These are phyloP conservation scores for Emergomyces pasteurianus DNA, from an alignment of 2,329 filamentous ascomycete genomes.

Conservation along the genomic window DNA sequence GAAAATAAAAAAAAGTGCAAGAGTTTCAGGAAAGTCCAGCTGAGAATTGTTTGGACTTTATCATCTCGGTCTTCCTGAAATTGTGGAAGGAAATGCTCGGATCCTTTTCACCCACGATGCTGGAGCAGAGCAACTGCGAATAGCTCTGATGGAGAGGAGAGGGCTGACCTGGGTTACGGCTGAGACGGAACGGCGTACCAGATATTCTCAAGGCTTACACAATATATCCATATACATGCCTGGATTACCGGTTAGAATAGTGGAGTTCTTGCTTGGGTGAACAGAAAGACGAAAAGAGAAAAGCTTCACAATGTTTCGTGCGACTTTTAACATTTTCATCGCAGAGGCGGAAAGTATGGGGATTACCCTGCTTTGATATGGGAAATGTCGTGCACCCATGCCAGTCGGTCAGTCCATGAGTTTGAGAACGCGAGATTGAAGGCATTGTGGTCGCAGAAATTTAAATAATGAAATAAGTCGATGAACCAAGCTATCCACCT, in stretches of 20 bases:
- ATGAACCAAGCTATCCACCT: too few relatives aligned
- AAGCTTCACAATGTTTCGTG: not conserved
- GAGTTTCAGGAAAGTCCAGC: constrained; percentile 54
- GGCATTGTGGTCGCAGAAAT: too few relatives aligned
- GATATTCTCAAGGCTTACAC: not conserved
- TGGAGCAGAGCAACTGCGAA: constrained; percentile 56
- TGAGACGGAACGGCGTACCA: constrained; percentile 48
- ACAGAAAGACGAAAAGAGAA: constrained; percentile 26
- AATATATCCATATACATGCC: constrained; percentile 29
- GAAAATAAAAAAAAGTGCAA: constrained; percentile 62
- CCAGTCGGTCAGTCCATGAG: too few relatives aligned
- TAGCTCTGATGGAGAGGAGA: constrained; percentile 58
- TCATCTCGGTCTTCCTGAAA: constrained; percentile 23
- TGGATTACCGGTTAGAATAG: constrained; percentile 45
- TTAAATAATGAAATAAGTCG: too few relatives aligned
- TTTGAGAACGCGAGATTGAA: too few relatives aligned
- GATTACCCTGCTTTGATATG: too few relatives aligned
- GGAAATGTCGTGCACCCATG: too few relatives aligned
- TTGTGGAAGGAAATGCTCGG: constrained; percentile 28
- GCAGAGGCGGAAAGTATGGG: too few relatives aligned
- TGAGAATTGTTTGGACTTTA: constrained; percentile 58
- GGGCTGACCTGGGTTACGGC: constrained; percentile 61
- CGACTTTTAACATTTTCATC: not conserved
- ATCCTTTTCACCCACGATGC: constrained; percentile 31
- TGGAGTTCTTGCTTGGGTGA: constrained; percentile 62